These are phyloP conservation scores for Magnolia sinica DNA, from an alignment of 164 flowering plant species.

Conservation along the genomic window DNA sequence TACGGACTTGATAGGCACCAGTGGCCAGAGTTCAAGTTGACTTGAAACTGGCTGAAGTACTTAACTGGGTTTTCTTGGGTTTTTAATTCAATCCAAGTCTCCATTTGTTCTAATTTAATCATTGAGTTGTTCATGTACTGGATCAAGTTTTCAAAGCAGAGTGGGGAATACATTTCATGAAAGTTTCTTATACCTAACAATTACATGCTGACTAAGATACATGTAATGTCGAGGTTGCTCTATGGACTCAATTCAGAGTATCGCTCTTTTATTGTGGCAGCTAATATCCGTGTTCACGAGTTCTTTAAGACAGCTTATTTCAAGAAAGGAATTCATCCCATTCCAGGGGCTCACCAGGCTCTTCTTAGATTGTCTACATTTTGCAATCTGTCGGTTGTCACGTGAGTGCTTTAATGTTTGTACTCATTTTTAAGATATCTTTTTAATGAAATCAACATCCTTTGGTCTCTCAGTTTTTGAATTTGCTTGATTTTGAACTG, in stretches of 20 bases:
- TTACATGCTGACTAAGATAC: not conserved
- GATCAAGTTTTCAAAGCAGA: not conserved
- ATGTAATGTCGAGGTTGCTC: not conserved
- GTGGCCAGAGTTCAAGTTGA: not conserved
- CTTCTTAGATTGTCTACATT: slow-evolving; percentile 62
- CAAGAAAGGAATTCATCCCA: slow-evolving; percentile 77
- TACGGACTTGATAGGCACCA: too few relatives aligned
- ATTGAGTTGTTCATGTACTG: not conserved
- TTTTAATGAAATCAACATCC: slow-evolving; percentile 3
- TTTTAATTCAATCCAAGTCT: not conserved
- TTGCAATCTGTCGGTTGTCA: slow-evolving; percentile 71
- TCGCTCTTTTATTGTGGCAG: slow-evolving; percentile 38
- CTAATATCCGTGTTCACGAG: slow-evolving; percentile 86
- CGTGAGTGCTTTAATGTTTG: slow-evolving; percentile 39
- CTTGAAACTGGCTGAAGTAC: not conserved
- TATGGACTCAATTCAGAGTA: not conserved
- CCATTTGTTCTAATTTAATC: not conserved
- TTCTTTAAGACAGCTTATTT: slow-evolving; percentile 86
- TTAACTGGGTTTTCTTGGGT: not conserved
- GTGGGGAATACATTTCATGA: not conserved
- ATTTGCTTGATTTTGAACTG: not conserved
- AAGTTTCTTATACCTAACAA: not conserved
- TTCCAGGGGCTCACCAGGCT: slow-evolving; percentile 73
- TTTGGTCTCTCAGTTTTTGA: not conserved
- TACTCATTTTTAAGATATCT: not conserved